Percentiles rank a stretch among this genome's conserved stretches.
Evolutionary conservation across 176 grass and related monocot species (phyloP).

Genomic region (Paspalum vaginatum): DNA sequence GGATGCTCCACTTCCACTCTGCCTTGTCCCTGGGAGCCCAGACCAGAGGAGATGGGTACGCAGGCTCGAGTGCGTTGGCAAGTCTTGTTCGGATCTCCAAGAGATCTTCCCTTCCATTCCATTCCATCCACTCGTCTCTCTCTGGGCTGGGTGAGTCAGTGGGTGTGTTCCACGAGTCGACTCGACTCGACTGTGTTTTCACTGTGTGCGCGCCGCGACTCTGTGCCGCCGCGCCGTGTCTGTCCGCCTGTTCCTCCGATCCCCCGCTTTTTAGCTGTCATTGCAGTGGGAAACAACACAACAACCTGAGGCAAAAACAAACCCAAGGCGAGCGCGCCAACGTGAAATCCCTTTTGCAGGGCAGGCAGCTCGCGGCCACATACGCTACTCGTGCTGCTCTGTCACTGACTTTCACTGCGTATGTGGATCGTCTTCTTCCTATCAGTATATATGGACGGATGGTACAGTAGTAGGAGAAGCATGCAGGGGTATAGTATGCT

Average conservation of each 20-base stretch:
- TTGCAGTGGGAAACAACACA: constrained; percentile 73
- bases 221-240: neutral
- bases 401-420: no score
- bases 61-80: constrained; percentile 14
- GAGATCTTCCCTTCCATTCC: constrained; percentile 29
- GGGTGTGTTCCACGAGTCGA: neutral
- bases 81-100: constrained; percentile 51
- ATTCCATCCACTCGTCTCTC: neutral
- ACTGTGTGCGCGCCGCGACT: no score
- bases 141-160: no score
- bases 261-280: constrained; percentile 62
- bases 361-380: constrained; percentile 19
- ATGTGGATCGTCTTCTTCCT: no score
- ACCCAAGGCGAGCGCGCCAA: neutral
- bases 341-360: constrained; percentile 49
- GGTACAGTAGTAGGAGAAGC: no score
- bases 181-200: no score
- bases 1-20: neutral
- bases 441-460: no score
- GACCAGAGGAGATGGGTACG: constrained; percentile 29
- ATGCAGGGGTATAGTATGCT: no score
- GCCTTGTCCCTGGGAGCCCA: constrained; percentile 15
- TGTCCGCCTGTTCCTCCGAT: constrained; percentile 16
- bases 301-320: constrained; percentile 50
- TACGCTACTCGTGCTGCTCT: no score